Conservation (phyloP, 768 basidiomycete genomes). For the Xerocomus spinulosus region DNA sequence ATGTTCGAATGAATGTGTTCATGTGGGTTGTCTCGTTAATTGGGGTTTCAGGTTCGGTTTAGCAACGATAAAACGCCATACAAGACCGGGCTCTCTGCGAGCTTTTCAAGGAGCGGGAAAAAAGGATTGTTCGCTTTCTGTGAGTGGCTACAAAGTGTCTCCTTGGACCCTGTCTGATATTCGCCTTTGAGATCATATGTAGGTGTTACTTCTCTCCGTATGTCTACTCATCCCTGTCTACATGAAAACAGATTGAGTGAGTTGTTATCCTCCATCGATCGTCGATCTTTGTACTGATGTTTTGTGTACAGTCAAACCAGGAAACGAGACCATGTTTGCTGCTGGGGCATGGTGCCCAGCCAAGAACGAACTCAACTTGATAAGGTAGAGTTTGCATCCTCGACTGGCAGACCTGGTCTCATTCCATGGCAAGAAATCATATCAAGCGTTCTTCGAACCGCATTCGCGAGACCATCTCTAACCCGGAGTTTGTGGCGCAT, state of each 20-base stretch:
- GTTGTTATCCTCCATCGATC: background rate
- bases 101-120: slow-evolving; percentile 82
- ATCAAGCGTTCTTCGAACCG: slow-evolving; percentile 56
- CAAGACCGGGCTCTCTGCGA: slow-evolving; percentile 76
- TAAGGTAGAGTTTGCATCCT: slow-evolving; percentile 47
- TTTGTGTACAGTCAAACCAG: slow-evolving; percentile 51
- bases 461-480: slow-evolving; percentile 63
- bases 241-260: slow-evolving; percentile 18
- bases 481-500: slow-evolving; percentile 63
- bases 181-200: slow-evolving; percentile 23
- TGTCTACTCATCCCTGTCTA: background rate
- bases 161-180: slow-evolving; percentile 1
- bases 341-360: slow-evolving; percentile 78
- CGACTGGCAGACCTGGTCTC: background rate
- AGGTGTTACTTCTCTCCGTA: slow-evolving; percentile 1
- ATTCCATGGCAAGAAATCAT: slow-evolving; percentile 43
- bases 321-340: slow-evolving; percentile 66
- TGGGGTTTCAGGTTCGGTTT: slow-evolving; percentile 64
- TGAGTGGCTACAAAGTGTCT: slow-evolving; percentile 35
- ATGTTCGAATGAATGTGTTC: slow-evolving; percentile 40
- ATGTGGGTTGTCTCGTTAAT: slow-evolving; percentile 5
- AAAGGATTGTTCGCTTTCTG: slow-evolving; percentile 89
- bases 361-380: slow-evolving; percentile 71
- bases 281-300: background rate
- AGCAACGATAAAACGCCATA: slow-evolving; percentile 96